Evolutionary conservation across 352 stramenopile species (phyloP), one percentile per base, ranked within the genome.

Genomic region (Phytophthora aleatoria): DNA sequence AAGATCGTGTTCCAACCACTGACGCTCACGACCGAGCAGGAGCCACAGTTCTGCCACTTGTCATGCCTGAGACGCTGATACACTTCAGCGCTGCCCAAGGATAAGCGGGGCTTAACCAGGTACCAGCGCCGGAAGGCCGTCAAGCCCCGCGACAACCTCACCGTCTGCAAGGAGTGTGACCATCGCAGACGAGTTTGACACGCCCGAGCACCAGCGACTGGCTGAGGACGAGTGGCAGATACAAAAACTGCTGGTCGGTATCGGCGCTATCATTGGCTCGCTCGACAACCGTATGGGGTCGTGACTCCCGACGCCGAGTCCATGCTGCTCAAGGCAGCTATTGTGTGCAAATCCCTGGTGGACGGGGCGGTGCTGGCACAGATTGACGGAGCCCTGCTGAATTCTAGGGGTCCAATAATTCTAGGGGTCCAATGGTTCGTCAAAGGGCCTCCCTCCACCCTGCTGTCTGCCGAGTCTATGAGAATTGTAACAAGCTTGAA

Each of bases 211-310:
- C 41, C 64, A 65, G 28, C 42, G 71, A 33, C 33, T 91, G 51
- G 56, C 66, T 26, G 55, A 57, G 2, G 65, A 81, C 7, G 61
- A 76, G 33, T 88, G 77, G 76, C 69, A 75, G 45, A 48, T 73
- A 16, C 73, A 79, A 33, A 77, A 74, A 64, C 59, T 90, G 52
- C 63, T 90, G 27, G 64, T 82, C 20, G 71, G 59, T 2, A 47
- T 78, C 16, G 82, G 77, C 24, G 64, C 76, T 45, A 64, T 89
- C 31, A 49, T 73, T 33, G 79, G 79, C 2, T 76, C 77, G 38
- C 72, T 91, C 8, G 79, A 88, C 61, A 81, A 92, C 61, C 89
- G 71, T 86, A 83, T 57, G 79, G 82, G 12, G 52, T 82, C 28
- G 39, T 77, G 12, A 77, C 79, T 8, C 68, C 71, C 27, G 73